A percentile compares a stretch with the other conserved stretches of the same genome.
Evolutionary conservation across 2,329 filamentous ascomycete species (phyloP).

Genomic region (Xylariaceae sp.): DNA sequence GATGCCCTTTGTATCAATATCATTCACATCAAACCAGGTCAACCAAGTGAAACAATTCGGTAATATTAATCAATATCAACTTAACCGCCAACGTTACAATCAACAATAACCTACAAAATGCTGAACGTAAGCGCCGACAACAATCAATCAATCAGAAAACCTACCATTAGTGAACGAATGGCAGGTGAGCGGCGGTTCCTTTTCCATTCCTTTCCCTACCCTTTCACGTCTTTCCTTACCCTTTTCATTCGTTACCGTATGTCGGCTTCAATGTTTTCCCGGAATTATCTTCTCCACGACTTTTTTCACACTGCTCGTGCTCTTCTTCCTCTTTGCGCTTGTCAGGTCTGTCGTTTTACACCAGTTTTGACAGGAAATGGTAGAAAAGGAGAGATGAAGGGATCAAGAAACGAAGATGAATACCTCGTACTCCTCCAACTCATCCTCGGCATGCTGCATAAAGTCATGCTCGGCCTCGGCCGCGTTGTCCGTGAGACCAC

Average conservation of each 20-base stretch:
- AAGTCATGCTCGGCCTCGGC: constrained; percentile 29
- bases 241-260: background rate
- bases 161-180: no score
- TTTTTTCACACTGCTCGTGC: constrained; percentile 23
- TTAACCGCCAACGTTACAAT: background rate
- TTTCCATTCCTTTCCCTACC: background rate
- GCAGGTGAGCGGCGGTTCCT: no score
- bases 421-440: constrained; percentile 23
- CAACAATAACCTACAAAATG: background rate
- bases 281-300: constrained; percentile 27
- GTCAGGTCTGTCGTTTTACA: background rate
- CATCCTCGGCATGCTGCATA: constrained; percentile 29
- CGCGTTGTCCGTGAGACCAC: constrained; percentile 27
- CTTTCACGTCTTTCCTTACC: background rate
- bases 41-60: no score
- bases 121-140: no score
- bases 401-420: background rate
- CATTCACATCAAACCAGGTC: no score
- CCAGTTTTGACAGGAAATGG: no score
- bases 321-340: constrained; percentile 9
- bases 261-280: constrained; percentile 23
- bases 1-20: no score
- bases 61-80: background rate
- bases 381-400: no score
- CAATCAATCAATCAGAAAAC: no score